Percentiles rank a stretch among this genome's conserved stretches.
Conservation (phyloP, 768 basidiomycete species). For the Tephrocybe sp. region DNA sequence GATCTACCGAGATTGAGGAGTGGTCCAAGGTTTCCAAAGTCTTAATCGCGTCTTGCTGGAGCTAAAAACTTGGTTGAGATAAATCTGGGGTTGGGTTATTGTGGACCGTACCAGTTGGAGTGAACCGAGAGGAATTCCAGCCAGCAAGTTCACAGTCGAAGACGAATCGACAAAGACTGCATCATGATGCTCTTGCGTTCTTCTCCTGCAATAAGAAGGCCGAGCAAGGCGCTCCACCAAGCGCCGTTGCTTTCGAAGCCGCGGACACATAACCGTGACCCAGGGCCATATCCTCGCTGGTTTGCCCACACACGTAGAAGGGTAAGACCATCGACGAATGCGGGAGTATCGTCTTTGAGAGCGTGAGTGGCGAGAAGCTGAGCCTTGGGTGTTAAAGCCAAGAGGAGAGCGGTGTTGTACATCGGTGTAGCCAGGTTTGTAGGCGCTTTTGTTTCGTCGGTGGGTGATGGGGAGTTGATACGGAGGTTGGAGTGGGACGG, state of each 20-base stretch:
- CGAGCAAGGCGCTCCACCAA: constrained; percentile 68
- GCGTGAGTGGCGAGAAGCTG: constrained; percentile 55
- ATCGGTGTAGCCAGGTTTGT: constrained; percentile 60
- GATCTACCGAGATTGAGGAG: constrained; percentile 46
- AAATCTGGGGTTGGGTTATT: background rate
- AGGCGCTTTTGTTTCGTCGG: constrained; percentile 20
- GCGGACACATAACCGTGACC: constrained; percentile 51
- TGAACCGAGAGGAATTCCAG: constrained; percentile 72
- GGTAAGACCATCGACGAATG: constrained; percentile 71
- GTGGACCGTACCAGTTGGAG: constrained; percentile 61
- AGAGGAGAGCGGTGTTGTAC: constrained; percentile 77
- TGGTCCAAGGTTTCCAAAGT: constrained; percentile 67
- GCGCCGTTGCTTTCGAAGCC: constrained; percentile 69
- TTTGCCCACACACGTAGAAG: constrained; percentile 89
- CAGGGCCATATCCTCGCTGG: constrained; percentile 74
- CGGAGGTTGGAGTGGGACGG: constrained; percentile 68
- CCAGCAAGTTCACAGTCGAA: constrained; percentile 73
- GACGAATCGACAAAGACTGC: constrained; percentile 78
- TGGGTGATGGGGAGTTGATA: constrained; percentile 17
- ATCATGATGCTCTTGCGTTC: constrained; percentile 43
- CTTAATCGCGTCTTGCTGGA: constrained; percentile 69
- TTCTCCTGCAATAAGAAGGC: constrained; percentile 64
- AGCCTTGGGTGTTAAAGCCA: constrained; percentile 42
- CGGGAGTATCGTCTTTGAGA: constrained; percentile 51
- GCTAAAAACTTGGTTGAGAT: constrained; percentile 37